Base-by-base conservation (phyloP, 805 yeast genomes). In the Cyberlindnera sargentensis region DNA sequence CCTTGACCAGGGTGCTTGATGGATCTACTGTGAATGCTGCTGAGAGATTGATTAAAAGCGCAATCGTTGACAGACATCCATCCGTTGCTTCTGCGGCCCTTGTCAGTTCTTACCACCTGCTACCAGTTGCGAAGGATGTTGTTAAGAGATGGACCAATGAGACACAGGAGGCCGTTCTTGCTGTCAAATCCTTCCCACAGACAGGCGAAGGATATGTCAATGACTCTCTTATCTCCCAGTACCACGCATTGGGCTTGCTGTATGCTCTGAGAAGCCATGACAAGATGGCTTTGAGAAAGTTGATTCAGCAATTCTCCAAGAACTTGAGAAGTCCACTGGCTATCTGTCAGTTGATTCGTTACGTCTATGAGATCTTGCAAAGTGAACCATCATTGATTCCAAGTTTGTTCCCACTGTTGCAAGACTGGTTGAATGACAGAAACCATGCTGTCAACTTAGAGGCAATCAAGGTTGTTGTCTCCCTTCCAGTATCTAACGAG, bases 111-210 rank as follows among this genome's bases (percentile, higher is more conserved):
- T 93, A 91, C 67, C 95, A 93, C 64, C 68, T 93, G 55, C 71
- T 90, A 52, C 95, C 95, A 3, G 81, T 86, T 45, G 88, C 96
- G 31, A 85, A 83, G 62, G 96, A 87, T 48, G 90, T 93, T 31
- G 95, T 93, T 33, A 84, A 87, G 58, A 79, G 98, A 61, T 91
- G 95, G 81, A 77, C 91, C 23, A 89, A 89, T 62, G 99, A 93
- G 71, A 82, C 95, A 11, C 90, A 85, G 65, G 98, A 93, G 63
- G 82, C 95, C n/a, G 80, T 89, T 39, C 69, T 72, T 44, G 76
- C 86, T 23, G 46, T 58, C 43, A 70, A 70, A 47, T 61, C 63
- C 7, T 70, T 61, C 55, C 72, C 75, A 37, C 60, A 65, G 9
- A 65, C 68, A 26, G 60, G 60, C 20, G 61, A 60, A 25, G 58